Conservation (phyloP, 805 yeast genomes). For the Barnettozyma vustinii region DNA sequence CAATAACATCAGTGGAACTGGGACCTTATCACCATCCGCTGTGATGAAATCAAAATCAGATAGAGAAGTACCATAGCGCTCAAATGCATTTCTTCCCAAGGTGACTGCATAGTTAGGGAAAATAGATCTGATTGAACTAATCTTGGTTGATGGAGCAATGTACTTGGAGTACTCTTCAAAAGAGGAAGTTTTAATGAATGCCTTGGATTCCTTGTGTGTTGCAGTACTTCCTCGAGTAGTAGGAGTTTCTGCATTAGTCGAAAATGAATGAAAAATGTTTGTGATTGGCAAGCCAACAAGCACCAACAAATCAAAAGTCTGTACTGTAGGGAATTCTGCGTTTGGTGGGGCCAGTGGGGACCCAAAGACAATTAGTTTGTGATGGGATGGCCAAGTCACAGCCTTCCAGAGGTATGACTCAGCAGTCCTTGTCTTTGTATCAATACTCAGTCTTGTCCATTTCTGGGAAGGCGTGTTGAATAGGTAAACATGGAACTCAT, state of each 20-base stretch:
- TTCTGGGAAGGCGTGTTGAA: conserved; percentile 49
- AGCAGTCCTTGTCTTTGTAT: conserved; percentile 35
- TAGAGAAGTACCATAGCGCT: conserved; percentile 54
- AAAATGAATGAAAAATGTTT: conserved; percentile 31
- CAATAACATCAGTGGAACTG: conserved; percentile 54
- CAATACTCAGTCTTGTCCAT: conserved; percentile 60
- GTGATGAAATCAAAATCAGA: conserved; percentile 71
- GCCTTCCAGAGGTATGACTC: conserved; percentile 63
- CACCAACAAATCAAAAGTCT: conserved; percentile 39
- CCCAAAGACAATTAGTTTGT: conserved; percentile 61
- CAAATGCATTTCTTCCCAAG: conserved; percentile 68
- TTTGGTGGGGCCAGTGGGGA: conserved; percentile 21
- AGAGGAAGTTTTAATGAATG: conserved; percentile 11
- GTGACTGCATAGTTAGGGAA: conserved; percentile 77
- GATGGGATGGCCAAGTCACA: conserved; percentile 75
- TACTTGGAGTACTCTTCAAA: conserved; percentile 72
- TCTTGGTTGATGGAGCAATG: conserved; percentile 64
- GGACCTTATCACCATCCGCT: conserved; percentile 63
- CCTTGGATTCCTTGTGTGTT: background rate
- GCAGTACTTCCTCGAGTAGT: conserved; percentile 17
- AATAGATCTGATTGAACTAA: conserved; percentile 61
- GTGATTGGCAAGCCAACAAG: conserved; percentile 52
- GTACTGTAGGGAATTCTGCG: conserved; percentile 31
- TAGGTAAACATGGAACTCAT: conserved; percentile 40
- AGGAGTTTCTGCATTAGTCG: conserved; percentile 5